Base-by-base conservation (phyloP, 176 grass and related monocot genomes). In the Urochloa ruziziensis region DNA sequence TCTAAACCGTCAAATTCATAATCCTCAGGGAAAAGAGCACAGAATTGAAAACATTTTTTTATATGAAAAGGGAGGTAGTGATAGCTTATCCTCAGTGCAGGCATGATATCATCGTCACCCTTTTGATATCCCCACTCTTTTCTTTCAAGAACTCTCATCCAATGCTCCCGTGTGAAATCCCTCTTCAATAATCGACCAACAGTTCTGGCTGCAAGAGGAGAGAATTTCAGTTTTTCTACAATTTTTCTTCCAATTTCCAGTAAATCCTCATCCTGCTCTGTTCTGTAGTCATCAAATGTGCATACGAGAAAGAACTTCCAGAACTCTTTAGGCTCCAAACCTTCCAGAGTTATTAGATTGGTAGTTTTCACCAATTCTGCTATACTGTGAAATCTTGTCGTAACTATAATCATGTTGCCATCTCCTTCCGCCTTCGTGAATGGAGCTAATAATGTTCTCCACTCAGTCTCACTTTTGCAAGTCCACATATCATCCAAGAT, bases 1-100 rank as follows among this genome's bases (percentile, higher is more conserved):
- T 68, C 33, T 68, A 39, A 36, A 68, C 65, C 36, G 24, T 68
- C 36, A 42, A 68, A 68, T 36, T 36, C 10, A 24, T 68, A 68
- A 68, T 68, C 65, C 65, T 68, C 65, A 24, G 65, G 65, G 36
- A 68, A 68, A 68, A 68, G 65, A 68, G 33, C 33, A 68, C 65
- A 68, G 0, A 64, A 64, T 64, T 34, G 28, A 35, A 19, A 64
- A 35, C 62, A 64, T 34, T 34, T 64, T 35, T 64, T 64, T 16
- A 64, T 29, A 64, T 64, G 62, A 30, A 64, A 64, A 64, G 62
- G 62, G 35, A 64, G 62, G 32, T 19, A 64, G 29, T 35, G 32
- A 34, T 64, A 64, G 62, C 62, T 64, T 33, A 64, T 64, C 30
- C 29, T 64, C 18, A 56, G 6, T 56, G 53, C 18, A 5, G 53